Evolutionary conservation across 768 basidiomycete species (phyloP), one percentile per base, ranked within the genome.

Genomic region (Boletus barrowsii): DNA sequence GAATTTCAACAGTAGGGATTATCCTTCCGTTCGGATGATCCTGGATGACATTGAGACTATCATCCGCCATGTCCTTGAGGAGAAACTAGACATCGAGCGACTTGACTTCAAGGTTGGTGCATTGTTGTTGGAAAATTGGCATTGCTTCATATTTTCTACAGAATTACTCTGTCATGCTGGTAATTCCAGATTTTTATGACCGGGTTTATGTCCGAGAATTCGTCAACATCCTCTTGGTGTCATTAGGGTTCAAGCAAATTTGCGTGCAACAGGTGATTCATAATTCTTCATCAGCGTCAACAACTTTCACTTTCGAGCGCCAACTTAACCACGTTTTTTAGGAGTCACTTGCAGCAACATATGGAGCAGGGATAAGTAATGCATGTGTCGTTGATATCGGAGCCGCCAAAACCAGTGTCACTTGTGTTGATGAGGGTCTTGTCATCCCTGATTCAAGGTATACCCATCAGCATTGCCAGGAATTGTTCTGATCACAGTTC

Each of bases 381-480:
- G 97, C 95, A 11, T 98, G 97, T 64, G 91, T 99, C 5, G 90
- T 99, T 35, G 93, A 99, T 68, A 87, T 98, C 47, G 97, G 97
- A 4, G 90, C 96, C 13, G 79, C 76, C 15, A 83, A 79, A 51
- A 93, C 91, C 2, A 92, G 83, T 55, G 83, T 99, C 40, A 85
- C 94, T 0, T 98, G 95, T 65, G 88, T 98, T 3, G 97, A 98
- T 53, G 97, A 99, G 62, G 97, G 97, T 3, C 67, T 94, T 47
- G 82, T 99, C 20, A 73, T 94, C 29, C 67, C 87, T 5, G 97
- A 99, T 62, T 93, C 93, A 3, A 82, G 95, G 94, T 91, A 63
- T 42, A 74, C 3, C 26, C 49, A 45, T 36, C 58, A 35, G n/a
- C n/a, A 17, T 56, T 46, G 20, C 18, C 29, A 8, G 4, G 22